Evolutionary conservation across 2,329 filamentous ascomycete species (phyloP), one percentile per base, ranked within the genome.

Genomic region (Calonectria naviculata): DNA sequence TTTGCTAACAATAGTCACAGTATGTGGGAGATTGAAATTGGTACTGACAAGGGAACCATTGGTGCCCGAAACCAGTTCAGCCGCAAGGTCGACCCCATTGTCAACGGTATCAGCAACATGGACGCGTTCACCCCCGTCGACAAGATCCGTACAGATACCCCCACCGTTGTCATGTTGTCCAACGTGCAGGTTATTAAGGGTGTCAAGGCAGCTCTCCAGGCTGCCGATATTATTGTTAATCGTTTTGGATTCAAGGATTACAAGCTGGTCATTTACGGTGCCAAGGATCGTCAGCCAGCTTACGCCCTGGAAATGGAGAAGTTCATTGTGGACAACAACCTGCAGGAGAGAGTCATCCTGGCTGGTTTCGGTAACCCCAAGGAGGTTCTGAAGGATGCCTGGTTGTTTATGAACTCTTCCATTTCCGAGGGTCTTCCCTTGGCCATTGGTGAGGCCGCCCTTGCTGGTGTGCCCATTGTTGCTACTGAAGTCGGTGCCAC

Each of bases 401-500:
- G 73, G 73, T 60, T 75, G 17, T 75, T 75, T 13, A 74, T 75
- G 73, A 75, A 75, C 64, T 75, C 73, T 4, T 75, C 73, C 7
- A 75, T 74, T 38, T 75, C 73, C 0, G 73, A 75, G 34, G 73
- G 73, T 44, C 63, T 75, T 10, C 73, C 73, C 1, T 47, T 75
- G n/a, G 73, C 73, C 5, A 75, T 75, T 7, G 73, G 73, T 3
- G 73, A 74, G 26, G 73, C 73, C 12, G 73, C 73, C 12, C 44
- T 75, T 21, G 73, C 73, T 4, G 73, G 73, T 3, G 66, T 75
- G 44, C 73, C 73, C 1, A 75, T 75, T 17, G 73, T 75, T n/a
- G 73, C 73, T 1, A 75, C 73, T 4, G 73, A 75, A 1, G 73
- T 75, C 6, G 73, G 73, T 26, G 72, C 73, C 17, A 75, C 73